These are phyloP conservation scores for Polyporus arcularius DNA, from an alignment of 768 basidiomycete genomes.

Conservation along the genomic window DNA sequence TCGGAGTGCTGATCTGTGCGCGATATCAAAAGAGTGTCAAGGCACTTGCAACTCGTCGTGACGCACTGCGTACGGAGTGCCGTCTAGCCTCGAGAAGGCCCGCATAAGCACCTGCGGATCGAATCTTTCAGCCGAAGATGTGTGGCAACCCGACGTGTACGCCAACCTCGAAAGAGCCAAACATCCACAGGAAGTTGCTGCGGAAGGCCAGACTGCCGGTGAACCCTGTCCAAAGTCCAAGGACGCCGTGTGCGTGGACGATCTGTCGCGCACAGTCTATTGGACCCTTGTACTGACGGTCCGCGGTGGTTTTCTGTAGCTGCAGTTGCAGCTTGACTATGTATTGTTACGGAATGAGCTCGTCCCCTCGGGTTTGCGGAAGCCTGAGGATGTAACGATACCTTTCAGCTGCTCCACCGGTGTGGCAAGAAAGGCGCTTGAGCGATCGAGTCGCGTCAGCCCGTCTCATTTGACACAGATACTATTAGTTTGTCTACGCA, in stretches of 20 bases:
- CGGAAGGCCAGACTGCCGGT: conserved; percentile 72
- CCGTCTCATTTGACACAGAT: not conserved
- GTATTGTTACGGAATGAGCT: not conserved
- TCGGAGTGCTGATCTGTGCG: conserved; percentile 57
- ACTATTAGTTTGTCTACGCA: conserved; percentile 25
- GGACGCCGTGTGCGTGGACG: conserved; percentile 57
- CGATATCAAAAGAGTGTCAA: not conserved
- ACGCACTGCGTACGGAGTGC: conserved; percentile 61
- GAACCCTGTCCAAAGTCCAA: conserved; percentile 76
- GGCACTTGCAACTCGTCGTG: not conserved
- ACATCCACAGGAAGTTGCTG: conserved; percentile 80
- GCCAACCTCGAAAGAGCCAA: conserved; percentile 63
- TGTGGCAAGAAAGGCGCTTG: conserved; percentile 68
- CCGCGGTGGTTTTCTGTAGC: conserved; percentile 47
- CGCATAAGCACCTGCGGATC: conserved; percentile 58
- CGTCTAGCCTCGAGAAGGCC: conserved; percentile 51
- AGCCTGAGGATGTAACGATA: conserved; percentile 6
- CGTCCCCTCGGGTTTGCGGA: conserved; percentile 24
- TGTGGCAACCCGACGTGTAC: not conserved
- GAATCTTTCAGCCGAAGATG: not conserved
- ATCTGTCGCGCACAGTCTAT: conserved; percentile 70
- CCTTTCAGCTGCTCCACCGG: conserved; percentile 78
- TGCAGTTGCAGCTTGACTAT: conserved; percentile 70
- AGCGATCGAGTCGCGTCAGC: not conserved
- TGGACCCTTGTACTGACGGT: conserved; percentile 63